A percentile compares a stretch with the other conserved stretches of the same genome.
Evolutionary conservation across 192 early-diverging fungal genomes (phyloP).

Genomic region (Coemansia asiatica): DNA sequence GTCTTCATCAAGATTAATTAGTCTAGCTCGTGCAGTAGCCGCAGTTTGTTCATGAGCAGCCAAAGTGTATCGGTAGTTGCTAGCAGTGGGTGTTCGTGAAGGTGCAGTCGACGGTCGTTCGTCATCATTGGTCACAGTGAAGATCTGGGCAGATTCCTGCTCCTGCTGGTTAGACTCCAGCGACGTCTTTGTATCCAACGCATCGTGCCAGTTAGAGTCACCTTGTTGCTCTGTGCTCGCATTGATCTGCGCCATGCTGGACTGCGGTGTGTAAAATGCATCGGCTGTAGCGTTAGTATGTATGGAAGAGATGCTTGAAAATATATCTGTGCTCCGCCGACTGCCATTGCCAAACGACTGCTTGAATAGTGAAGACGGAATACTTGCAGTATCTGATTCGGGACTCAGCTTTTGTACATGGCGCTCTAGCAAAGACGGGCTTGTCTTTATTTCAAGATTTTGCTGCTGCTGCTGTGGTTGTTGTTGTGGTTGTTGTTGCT

Average conservation of each 20-base stretch:
- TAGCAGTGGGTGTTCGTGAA: background rate
- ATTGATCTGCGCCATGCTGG: slow-evolving; percentile 39
- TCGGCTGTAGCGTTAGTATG: slow-evolving; percentile 21
- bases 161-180: background rate
- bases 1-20: background rate
- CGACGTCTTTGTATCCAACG: background rate
- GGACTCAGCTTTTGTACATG: slow-evolving; percentile 10
- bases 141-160: background rate
- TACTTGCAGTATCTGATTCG: slow-evolving; percentile 9
- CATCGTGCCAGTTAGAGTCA: slow-evolving; percentile 8
- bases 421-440: background rate
- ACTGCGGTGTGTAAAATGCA: slow-evolving; percentile 45
- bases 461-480: background rate
- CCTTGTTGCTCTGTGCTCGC: background rate
- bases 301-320: slow-evolving; percentile 29
- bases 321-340: slow-evolving; percentile 27
- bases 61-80: slow-evolving; percentile 35
- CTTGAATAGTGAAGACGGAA: slow-evolving; percentile 34
- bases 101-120: slow-evolving; percentile 42
- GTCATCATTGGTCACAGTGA: slow-evolving; percentile 3
- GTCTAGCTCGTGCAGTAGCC: background rate
- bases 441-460: background rate
- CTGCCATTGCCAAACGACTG: slow-evolving; percentile 23
- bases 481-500: background rate
- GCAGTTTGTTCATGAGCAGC: slow-evolving; percentile 10